These are phyloP conservation scores for Misopates orontium DNA, from an alignment of 257 asterid species.

Conservation along the genomic window DNA sequence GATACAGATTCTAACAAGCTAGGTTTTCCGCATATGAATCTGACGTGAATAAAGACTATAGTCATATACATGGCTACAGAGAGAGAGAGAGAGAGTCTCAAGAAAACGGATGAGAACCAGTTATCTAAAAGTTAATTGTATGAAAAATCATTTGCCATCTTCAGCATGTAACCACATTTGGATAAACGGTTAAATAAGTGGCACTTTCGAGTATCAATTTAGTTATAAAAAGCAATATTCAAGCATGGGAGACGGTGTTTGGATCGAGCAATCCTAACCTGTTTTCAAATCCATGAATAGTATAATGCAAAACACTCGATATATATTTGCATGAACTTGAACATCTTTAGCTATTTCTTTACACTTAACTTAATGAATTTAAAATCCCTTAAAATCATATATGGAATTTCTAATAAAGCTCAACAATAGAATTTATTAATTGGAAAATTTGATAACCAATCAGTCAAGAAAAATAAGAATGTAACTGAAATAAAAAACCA, in stretches of 20 bases:
- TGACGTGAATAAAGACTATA: constrained; percentile 30
- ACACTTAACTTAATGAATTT: too few species aligned
- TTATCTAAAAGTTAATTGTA: not conserved
- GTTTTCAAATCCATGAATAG: too few species aligned
- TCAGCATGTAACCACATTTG: not conserved
- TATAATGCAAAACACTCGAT: too few species aligned
- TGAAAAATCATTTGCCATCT: constrained; percentile 15
- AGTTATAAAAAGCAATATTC: constrained; percentile 1
- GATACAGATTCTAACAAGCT: constrained; percentile 79
- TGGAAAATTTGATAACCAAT: too few species aligned
- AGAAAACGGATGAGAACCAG: not conserved
- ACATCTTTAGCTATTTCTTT: too few species aligned
- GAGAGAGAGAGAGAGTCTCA: too few species aligned
- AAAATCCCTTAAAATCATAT: too few species aligned
- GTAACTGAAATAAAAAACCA: too few species aligned
- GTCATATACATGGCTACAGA: not conserved
- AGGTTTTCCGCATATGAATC: constrained; percentile 73
- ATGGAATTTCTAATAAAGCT: too few species aligned
- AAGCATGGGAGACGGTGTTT: not conserved
- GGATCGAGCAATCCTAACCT: not conserved
- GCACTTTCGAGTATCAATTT: not conserved
- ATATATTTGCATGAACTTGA: too few species aligned
- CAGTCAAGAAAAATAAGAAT: not conserved
- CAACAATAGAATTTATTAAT: too few species aligned
- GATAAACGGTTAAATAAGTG: not conserved